phyloP scores from a whole-genome alignment of 2,329 filamentous ascomycete species.

The Eutypa lata region DNA sequence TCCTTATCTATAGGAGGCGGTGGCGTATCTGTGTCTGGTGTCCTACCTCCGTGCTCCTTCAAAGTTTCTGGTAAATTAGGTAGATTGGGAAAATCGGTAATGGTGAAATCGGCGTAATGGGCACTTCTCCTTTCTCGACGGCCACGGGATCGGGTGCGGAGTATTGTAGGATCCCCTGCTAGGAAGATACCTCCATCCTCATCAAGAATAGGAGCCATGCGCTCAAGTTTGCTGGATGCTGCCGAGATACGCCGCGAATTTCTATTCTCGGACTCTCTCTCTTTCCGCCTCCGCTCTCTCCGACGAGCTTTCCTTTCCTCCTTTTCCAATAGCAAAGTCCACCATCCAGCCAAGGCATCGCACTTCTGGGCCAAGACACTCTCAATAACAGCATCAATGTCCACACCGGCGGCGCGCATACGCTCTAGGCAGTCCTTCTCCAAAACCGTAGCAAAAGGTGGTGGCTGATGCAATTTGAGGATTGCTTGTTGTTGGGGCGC shows the following conservation, averaged over 20 bases:
- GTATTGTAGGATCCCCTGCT: slow-evolving; percentile 45
- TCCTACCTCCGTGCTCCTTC: slow-evolving; percentile 40
- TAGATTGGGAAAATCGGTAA: slow-evolving; percentile 74
- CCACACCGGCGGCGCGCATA: slow-evolving; percentile 90
- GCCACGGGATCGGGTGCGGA: slow-evolving; percentile 62
- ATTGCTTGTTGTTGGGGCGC: slow-evolving; percentile 87
- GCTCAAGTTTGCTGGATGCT: slow-evolving; percentile 81
- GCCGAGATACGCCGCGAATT: slow-evolving; percentile 80
- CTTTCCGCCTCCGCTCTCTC: slow-evolving; percentile 77
- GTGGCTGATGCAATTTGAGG: slow-evolving; percentile 73
- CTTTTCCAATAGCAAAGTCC: slow-evolving; percentile 90
- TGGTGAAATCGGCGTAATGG: slow-evolving; percentile 58
- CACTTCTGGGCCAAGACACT: slow-evolving; percentile 88
- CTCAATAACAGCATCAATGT: slow-evolving; percentile 92
- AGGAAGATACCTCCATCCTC: slow-evolving; percentile 61
- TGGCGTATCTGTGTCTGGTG: slow-evolving; percentile 44
- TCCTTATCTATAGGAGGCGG: slow-evolving; percentile 79
- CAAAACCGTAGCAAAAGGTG: slow-evolving; percentile 79
- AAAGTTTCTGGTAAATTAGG: slow-evolving; percentile 68
- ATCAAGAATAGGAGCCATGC: slow-evolving; percentile 71
- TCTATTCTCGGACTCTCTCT: slow-evolving; percentile 78
- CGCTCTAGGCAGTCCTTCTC: slow-evolving; percentile 90
- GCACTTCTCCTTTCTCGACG: slow-evolving; percentile 73
- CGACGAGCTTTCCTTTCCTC: slow-evolving; percentile 83
- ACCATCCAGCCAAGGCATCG: slow-evolving; percentile 91